Evolutionary conservation across 2,329 filamentous ascomycete species (phyloP).

Genomic region (Leptographium procerum): DNA sequence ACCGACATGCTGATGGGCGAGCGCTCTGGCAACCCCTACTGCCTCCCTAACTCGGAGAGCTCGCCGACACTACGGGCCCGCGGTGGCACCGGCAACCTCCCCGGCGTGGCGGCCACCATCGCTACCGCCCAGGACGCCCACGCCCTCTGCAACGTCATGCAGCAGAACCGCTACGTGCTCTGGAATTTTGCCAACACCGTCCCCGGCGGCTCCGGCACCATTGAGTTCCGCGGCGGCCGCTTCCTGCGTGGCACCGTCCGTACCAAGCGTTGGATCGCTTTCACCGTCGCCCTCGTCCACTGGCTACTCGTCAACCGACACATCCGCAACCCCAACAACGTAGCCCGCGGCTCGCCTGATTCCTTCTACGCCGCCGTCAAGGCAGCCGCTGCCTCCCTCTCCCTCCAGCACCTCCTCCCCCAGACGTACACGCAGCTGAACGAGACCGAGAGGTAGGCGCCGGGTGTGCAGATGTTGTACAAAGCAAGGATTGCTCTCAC

Average conservation of each 20-base stretch:
- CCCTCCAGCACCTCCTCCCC: neutral
- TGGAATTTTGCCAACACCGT: constrained; percentile 29
- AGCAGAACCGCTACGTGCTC: constrained; percentile 25
- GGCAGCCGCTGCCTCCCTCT: neutral
- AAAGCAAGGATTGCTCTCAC: too few relatives aligned
- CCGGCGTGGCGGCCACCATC: neutral
- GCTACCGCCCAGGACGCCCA: neutral
- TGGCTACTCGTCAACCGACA: neutral
- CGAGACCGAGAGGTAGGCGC: neutral
- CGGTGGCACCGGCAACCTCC: neutral
- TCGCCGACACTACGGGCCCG: neutral
- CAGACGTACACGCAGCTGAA: neutral
- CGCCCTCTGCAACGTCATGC: constrained; percentile 24
- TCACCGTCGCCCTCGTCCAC: neutral
- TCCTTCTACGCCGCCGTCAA: neutral
- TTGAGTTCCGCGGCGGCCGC: constrained; percentile 26
- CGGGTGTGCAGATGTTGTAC: neutral
- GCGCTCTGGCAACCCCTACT: constrained; percentile 25
- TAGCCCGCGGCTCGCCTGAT: neutral
- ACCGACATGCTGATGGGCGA: constrained; percentile 19
- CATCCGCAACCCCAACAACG: neutral
- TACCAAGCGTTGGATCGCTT: neutral
- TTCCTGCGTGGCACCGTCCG: neutral
- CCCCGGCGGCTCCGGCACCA: constrained; percentile 19
- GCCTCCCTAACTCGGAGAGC: constrained; percentile 21